Conservation (phyloP, 257 asterid genomes). For the Mentha longifolia region DNA sequence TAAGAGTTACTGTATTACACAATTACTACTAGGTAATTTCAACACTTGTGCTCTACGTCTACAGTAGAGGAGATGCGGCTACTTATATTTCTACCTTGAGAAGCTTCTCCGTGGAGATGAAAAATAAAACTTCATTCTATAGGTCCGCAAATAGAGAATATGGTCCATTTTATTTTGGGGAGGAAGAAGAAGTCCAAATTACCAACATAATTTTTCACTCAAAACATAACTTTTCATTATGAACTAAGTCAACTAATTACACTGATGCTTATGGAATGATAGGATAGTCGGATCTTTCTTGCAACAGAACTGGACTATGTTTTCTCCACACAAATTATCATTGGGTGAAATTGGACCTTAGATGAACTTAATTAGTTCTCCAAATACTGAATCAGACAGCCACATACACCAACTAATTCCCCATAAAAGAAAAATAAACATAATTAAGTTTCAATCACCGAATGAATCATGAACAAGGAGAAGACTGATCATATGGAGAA, state of each 20-base stretch:
- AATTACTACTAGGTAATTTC: background rate
- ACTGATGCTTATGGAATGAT: background rate
- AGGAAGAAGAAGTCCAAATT: background rate
- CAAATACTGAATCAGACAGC: background rate
- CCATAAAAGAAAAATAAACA: background rate
- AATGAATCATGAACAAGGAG: background rate
- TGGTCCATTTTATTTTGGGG: background rate
- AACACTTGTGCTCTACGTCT: background rate
- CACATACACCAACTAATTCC: background rate
- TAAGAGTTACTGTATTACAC: background rate
- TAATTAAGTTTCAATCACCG: background rate
- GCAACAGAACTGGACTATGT: background rate
- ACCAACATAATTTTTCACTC: background rate
- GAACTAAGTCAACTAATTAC: background rate
- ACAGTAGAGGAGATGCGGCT: background rate
- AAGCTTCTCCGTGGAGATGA: background rate
- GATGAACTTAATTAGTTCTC: background rate
- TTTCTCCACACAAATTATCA: background rate
- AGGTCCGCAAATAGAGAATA: background rate
- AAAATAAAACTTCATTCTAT: background rate
- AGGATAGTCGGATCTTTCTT: background rate
- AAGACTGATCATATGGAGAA: constrained; percentile 18
- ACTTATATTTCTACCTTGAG: background rate
- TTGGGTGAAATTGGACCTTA: background rate
- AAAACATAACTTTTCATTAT: background rate